Evolutionary conservation across 208 protist genomes (phyloP), one percentile per base, ranked within the genome.

Genomic region (Leishmania braziliensis): DNA sequence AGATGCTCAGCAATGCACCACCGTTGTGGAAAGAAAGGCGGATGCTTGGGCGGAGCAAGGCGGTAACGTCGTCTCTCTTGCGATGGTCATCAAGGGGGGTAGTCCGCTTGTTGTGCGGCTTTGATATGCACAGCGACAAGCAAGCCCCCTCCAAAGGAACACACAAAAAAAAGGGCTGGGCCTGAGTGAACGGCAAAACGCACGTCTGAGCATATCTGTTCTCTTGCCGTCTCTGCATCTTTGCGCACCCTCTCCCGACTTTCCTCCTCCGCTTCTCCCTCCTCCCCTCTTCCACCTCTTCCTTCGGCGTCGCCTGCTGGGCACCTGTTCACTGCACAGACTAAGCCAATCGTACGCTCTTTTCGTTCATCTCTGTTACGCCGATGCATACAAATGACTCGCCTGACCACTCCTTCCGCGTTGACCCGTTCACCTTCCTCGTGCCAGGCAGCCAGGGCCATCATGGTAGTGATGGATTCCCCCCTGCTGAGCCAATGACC

Each of bases 391-490:
- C 66, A 14, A 54, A 36, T 50, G 14, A 51, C 53, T 71, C 65
- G 43, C 70, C 63, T 18, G 60, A 10, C 0, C 82, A 62, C 51
- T 78, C 71, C 29, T 77, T 78, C 54, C 70, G 77, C 16, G 82
- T 85, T 10, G 82, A 85, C 29, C 82, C 82, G 23, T 85, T 85
- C 70, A 78, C 70, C 50, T 81, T 81, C 39, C 54, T 81, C 69
- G 82, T 85, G 18, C 76, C 69, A 18, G 9, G 43, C 12, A 26
- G 62, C 26, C 36, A 29, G 58, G 39, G 18, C 58, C 33, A 68
- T 43, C 53, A 73, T 43, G 68, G 46, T 36, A 51, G 72, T 20
- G 26, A 33, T 33, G 36, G 46, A 26, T 56, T 39, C 56, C n/a
- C 56, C 20, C 26, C 74, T 54, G 33, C 23, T 48, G 63, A 29